Conservation (phyloP, 225 moss, liverwort and hornwort species). For the Physcomitrium patens region DNA sequence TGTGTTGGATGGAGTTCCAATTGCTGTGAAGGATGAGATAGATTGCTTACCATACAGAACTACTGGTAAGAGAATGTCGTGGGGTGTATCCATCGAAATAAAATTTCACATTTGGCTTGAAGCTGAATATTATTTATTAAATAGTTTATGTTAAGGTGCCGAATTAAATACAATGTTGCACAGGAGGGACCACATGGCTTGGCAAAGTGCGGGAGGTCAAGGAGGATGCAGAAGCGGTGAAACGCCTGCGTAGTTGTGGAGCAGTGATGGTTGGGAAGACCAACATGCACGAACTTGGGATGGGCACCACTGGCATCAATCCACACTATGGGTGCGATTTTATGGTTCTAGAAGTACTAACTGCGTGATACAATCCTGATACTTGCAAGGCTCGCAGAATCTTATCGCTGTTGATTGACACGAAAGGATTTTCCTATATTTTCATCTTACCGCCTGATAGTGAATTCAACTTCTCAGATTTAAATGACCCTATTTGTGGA, state of each 20-base stretch:
- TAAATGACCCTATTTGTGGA: too few relatives aligned
- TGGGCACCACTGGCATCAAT: slow-evolving; percentile 86
- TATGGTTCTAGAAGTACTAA: background rate
- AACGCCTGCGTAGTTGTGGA: slow-evolving; percentile 75
- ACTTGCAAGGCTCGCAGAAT: too few relatives aligned
- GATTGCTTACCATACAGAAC: slow-evolving; percentile 91
- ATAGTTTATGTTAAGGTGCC: too few relatives aligned
- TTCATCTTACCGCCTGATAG: background rate
- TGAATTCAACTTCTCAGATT: too few relatives aligned
- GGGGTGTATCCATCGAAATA: too few relatives aligned
- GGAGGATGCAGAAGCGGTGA: slow-evolving; percentile 78
- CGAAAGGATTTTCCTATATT: background rate
- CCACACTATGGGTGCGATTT: slow-evolving; percentile 72
- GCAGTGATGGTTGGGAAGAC: slow-evolving; percentile 82
- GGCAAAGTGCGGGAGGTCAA: slow-evolving; percentile 76
- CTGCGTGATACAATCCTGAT: background rate
- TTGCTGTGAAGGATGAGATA: slow-evolving; percentile 96
- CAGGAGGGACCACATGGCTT: slow-evolving; percentile 91
- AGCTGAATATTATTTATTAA: too few relatives aligned
- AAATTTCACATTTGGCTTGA: too few relatives aligned
- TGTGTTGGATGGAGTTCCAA: slow-evolving; percentile 80
- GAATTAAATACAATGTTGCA: background rate
- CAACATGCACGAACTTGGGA: slow-evolving; percentile 96
- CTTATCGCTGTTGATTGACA: background rate
- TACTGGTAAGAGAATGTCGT: slow-evolving; percentile 52